A percentile compares a stretch with the other conserved stretches of the same genome.
These are phyloP conservation scores for Phyllosticta citribraziliensis DNA, from an alignment of 2,329 filamentous ascomycete genomes.

Conservation along the genomic window DNA sequence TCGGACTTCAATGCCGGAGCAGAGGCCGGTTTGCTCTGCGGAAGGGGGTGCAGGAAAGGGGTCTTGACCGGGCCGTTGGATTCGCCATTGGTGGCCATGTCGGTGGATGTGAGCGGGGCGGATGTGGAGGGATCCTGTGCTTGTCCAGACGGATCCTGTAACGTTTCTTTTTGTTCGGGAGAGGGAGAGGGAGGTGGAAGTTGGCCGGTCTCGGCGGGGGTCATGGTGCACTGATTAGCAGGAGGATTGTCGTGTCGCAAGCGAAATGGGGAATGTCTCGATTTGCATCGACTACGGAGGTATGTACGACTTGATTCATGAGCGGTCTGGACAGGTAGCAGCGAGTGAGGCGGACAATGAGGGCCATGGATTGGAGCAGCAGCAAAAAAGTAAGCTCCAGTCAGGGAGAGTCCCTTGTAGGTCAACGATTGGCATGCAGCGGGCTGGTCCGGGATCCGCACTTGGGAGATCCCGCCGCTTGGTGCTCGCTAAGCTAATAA, in stretches of 20 bases:
- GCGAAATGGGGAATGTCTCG: neutral
- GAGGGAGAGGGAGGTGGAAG: neutral
- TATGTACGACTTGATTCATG: neutral
- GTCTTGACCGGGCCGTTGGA: conserved; percentile 15
- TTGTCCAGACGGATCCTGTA: neutral
- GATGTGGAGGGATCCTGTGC: neutral
- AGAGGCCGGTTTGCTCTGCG: conserved; percentile 48
- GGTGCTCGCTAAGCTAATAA: neutral
- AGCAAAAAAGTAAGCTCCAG: neutral
- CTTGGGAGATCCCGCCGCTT: neutral
- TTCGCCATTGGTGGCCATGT: neutral
- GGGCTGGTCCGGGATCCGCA: neutral
- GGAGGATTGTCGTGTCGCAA: conserved; percentile 8
- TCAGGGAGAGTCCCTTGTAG: neutral
- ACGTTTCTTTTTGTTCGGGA: conserved; percentile 1
- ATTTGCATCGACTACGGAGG: neutral
- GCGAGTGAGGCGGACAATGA: neutral
- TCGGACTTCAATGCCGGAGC: conserved; percentile 58
- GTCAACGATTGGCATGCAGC: neutral
- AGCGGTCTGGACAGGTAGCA: neutral
- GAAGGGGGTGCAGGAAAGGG: conserved; percentile 24
- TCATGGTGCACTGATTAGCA: conserved; percentile 5
- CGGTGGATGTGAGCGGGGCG: neutral
- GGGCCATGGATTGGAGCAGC: neutral
- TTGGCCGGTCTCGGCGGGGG: conserved; percentile 9